phyloP scores from a whole-genome alignment of 169 alveolate genomes.

The Cystoisospora suis region DNA sequence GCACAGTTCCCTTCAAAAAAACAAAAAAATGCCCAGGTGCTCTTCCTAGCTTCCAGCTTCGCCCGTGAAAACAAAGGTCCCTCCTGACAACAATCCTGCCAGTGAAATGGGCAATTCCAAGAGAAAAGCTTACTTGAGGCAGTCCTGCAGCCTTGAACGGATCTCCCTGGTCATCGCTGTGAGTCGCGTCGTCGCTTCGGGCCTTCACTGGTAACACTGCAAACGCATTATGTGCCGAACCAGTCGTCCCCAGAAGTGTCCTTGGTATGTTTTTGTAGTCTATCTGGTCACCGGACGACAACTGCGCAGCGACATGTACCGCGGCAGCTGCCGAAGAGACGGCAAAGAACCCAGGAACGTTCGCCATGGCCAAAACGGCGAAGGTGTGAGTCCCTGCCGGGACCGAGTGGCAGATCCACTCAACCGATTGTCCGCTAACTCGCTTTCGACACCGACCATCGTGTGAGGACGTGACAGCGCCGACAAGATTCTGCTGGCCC shows the following conservation, averaged over 20 bases:
- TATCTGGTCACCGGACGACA: neutral
- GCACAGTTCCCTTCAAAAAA: no score
- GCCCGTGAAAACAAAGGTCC: no score
- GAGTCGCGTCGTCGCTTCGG: neutral
- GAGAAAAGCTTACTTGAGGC: neutral
- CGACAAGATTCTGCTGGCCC: neutral
- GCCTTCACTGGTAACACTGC: neutral
- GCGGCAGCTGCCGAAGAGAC: neutral
- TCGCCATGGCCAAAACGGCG: neutral
- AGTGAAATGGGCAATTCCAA: no score
- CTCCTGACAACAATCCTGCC: no score
- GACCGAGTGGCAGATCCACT: conserved; percentile 20
- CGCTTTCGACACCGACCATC: neutral
- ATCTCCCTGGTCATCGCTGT: neutral
- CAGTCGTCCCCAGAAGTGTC: neutral
- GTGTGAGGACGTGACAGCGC: neutral
- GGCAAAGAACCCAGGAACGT: neutral
- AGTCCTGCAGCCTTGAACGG: conserved; percentile 1
- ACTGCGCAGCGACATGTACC: neutral
- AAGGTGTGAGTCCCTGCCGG: neutral
- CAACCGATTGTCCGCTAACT: neutral
- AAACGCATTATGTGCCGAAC: neutral
- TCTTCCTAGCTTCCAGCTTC: no score
- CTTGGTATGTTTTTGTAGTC: neutral
- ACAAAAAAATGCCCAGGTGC: neutral